A percentile compares a stretch with the other conserved stretches of the same genome.
Conservation (phyloP, 768 basidiomycete species). For the Rhodotorula graminis region DNA sequence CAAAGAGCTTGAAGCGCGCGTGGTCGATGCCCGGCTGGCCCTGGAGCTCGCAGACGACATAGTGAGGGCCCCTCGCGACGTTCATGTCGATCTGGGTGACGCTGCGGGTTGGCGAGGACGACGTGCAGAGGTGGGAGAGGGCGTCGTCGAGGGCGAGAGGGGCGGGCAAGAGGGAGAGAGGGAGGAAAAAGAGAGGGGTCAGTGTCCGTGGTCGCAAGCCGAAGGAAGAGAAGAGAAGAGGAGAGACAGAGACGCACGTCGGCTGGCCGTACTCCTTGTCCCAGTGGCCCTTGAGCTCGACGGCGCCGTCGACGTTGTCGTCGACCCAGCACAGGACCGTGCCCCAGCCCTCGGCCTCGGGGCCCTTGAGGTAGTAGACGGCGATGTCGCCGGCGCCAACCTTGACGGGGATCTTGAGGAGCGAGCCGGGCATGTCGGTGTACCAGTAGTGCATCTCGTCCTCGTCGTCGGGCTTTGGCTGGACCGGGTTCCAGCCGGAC, state of each 20-base stretch:
- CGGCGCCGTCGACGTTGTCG: constrained; percentile 78
- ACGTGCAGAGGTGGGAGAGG: not conserved
- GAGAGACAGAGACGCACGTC: constrained; percentile 61
- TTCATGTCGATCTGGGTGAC: constrained; percentile 78
- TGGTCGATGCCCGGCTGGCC: constrained; percentile 81
- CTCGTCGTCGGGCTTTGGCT: constrained; percentile 50
- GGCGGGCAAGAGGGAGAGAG: not conserved
- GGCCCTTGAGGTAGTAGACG: constrained; percentile 79
- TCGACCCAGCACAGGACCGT: constrained; percentile 93
- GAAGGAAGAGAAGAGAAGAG: constrained; percentile 3
- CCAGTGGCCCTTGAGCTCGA: constrained; percentile 62
- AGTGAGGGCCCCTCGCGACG: constrained; percentile 85
- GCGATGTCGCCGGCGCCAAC: constrained; percentile 87
- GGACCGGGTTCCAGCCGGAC: constrained; percentile 76
- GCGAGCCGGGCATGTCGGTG: constrained; percentile 75
- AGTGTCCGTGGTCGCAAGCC: not conserved
- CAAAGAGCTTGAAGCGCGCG: constrained; percentile 81
- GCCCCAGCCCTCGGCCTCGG: constrained; percentile 56
- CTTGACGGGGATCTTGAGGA: constrained; percentile 74
- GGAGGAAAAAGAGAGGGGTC: not conserved
- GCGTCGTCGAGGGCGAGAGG: not conserved
- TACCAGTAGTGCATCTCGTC: constrained; percentile 80
- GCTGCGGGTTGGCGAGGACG: constrained; percentile 48
- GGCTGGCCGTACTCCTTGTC: constrained; percentile 61
- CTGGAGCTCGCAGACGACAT: constrained; percentile 78